Evolutionary conservation across 1,139 yeast genomes (phyloP).

Genomic region (Ashbya aceris): DNA sequence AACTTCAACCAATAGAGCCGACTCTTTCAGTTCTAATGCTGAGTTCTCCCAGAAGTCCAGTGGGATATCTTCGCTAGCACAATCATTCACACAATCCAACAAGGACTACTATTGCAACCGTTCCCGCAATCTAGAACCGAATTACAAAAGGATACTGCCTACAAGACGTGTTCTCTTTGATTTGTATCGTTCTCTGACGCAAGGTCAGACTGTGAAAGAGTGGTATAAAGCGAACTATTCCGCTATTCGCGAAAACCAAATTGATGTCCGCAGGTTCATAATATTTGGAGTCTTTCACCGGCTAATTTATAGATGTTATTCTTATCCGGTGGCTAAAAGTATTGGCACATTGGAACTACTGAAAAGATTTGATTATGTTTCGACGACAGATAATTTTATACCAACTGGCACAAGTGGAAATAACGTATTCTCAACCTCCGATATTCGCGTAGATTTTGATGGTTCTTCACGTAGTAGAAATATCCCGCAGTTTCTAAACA

Average conservation of each 20-base stretch:
- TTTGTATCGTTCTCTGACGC: constrained; percentile 69
- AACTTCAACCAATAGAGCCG: constrained; percentile 4
- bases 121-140: constrained; percentile 1
- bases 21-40: constrained; percentile 6
- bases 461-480: constrained; percentile 3
- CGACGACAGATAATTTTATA: constrained; percentile 4
- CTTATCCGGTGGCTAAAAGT: constrained; percentile 53
- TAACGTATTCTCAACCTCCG: constrained; percentile 25
- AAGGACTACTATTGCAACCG: constrained; percentile 7
- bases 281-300: constrained; percentile 82
- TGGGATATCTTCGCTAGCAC: constrained; percentile 8
- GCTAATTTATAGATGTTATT: constrained; percentile 67
- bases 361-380: constrained; percentile 2
- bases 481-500: neutral
- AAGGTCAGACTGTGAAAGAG: constrained; percentile 66
- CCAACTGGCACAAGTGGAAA: constrained; percentile 3
- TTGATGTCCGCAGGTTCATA: constrained; percentile 76
- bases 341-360: constrained; percentile 12
- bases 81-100: constrained; percentile 6
- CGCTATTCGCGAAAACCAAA: constrained; percentile 47
- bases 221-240: constrained; percentile 70
- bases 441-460: constrained; percentile 17
- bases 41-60: constrained; percentile 4
- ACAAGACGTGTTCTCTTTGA: constrained; percentile 60
- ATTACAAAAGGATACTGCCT: constrained; percentile 34